Conservation (phyloP, 352 stramenopile species). For the Phytopythium oedochilum region DNA sequence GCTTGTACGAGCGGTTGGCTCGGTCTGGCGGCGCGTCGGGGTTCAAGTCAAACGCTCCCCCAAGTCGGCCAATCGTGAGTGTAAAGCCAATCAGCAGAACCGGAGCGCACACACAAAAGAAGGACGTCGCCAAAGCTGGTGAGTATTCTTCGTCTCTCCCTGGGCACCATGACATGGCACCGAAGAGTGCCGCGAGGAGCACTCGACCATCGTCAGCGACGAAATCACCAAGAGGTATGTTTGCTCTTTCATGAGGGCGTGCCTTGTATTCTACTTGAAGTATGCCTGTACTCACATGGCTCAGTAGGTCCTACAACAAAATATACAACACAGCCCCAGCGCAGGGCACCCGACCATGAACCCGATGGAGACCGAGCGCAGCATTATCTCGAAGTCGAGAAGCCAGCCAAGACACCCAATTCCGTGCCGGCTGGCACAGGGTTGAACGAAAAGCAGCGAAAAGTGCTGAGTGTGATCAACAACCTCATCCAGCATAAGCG, state of each 20-base stretch:
- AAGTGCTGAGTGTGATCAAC: constrained; percentile 68
- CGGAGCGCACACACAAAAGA: neutral
- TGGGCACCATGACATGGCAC: neutral
- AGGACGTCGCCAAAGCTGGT: neutral
- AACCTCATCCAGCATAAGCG: constrained; percentile 80
- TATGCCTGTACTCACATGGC: neutral
- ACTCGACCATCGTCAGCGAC: neutral
- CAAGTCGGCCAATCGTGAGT: constrained; percentile 32
- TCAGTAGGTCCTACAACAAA: neutral
- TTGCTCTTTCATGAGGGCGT: neutral
- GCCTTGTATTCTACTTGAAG: neutral
- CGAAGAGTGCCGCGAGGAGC: neutral
- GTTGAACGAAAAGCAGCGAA: constrained; percentile 58
- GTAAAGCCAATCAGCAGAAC: constrained; percentile 2
- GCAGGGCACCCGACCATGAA: neutral
- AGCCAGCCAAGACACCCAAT: too few relatives aligned
- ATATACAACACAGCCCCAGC: neutral
- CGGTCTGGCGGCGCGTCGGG: constrained; percentile 34
- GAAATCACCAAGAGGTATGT: neutral
- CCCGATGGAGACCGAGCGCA: constrained; percentile 2
- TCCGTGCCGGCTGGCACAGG: neutral
- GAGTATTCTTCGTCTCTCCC: neutral
- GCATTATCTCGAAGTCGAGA: neutral
- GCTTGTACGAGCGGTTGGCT: constrained; percentile 60
- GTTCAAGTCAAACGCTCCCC: constrained; percentile 24